Evolutionary conservation across 345 rosid genomes (phyloP), one percentile per base, ranked within the genome.

Genomic region (Clarkia xantiana): DNA sequence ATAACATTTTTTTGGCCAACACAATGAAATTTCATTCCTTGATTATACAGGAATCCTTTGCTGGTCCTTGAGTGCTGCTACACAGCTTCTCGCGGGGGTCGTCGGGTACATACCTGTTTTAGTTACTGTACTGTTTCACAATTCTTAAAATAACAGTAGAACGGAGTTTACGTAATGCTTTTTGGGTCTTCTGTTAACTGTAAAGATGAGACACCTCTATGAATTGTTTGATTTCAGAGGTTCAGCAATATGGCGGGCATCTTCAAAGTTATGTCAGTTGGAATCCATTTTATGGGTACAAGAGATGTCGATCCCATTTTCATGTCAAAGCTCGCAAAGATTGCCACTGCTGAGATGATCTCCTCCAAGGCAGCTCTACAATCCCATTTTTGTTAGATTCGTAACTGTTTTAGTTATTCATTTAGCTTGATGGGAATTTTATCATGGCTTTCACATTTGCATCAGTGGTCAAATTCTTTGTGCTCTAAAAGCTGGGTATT

Each of bases 211-310:
- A 57, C 18, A 10, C 23, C 20, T 2, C 14, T 29, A 6, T 15
- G 47, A 44, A 49, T 15, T 58, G 3, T 42, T 50, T 71, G 36
- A 48, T 64, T 62, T 49, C 67, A 90, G 97, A 71, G 95, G 43
- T 86, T 81, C 63, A 73, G 91, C 50, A 90, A 90, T 67, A 74
- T 90, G 84, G 97, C 95, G 40, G 97, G 94, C 57, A 73, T 83
- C 25, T 90, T 90, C 69, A 88, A 90, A 73, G 94, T 90, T 6
- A 83, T 86, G 97, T 81, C 97, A 6, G 63, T 79, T 41, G 79
- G 81, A 49, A 86, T 90, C 59, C 68, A 72, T 15, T 82, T 82
- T 44, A 62, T 90, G 50, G 74, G 77, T 59, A 53, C 48, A 54
- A 64, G 55, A n/a, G 86, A 86, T 25, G 68, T 72, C 46, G 97